phyloP scores from a whole-genome alignment of 2,329 filamentous ascomycete genomes.

The Sporothrix schenckii region DNA sequence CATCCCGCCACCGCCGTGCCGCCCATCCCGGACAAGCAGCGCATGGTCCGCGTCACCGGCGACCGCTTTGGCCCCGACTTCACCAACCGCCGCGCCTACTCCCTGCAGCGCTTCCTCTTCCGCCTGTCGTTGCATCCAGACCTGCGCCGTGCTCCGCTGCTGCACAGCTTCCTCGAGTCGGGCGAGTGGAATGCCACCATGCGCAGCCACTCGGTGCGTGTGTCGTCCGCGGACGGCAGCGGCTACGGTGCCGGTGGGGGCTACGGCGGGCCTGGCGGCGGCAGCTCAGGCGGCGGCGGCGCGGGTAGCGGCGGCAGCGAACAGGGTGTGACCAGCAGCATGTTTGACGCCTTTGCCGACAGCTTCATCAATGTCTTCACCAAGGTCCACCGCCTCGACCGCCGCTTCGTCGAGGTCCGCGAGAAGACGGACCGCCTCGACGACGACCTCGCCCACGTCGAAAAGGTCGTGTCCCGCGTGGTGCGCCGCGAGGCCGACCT shows the following conservation, averaged over 20 bases:
- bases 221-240: constrained; percentile 52
- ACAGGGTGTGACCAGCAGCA: constrained; percentile 42
- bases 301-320: constrained; percentile 54
- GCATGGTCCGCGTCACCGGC: constrained; percentile 97
- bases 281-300: constrained; percentile 50
- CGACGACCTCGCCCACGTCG: constrained; percentile 88
- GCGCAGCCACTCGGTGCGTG: constrained; percentile 72
- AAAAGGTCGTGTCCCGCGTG: constrained; percentile 92
- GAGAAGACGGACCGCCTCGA: constrained; percentile 93
- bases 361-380: constrained; percentile 97
- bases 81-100: constrained; percentile 83
- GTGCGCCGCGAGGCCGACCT: constrained; percentile 85
- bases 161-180: constrained; percentile 89
- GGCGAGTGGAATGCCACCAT: constrained; percentile 97
- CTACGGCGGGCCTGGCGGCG: constrained; percentile 45
- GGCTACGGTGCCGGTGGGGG: constrained; percentile 49
- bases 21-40: constrained; percentile 95
- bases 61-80: constrained; percentile 95
- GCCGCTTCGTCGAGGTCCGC: constrained; percentile 89
- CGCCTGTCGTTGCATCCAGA: constrained; percentile 86
- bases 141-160: constrained; percentile 76
- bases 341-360: constrained; percentile 94
- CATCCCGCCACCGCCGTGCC: constrained; percentile 92
- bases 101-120: constrained; percentile 85
- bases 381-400: constrained; percentile 93